Evolutionary conservation across 306 rosid species (phyloP), one percentile per base, ranked within the genome.

Genomic region (Dryas drummondii): DNA sequence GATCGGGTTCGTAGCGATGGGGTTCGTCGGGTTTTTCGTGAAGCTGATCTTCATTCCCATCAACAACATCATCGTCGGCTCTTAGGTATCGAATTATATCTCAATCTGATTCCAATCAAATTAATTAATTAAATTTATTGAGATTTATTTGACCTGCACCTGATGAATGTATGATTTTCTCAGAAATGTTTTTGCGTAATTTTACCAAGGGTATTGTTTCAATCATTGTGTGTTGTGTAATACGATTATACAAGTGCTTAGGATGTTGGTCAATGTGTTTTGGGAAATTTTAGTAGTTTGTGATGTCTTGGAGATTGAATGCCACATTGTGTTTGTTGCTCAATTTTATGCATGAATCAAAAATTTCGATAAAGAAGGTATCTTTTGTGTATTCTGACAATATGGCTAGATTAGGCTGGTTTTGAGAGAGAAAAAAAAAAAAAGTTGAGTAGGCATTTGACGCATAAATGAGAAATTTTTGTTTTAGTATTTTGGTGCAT

Each of bases 31-130:
- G 2, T 85, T 85, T 45, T 82, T 85, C 68, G 89, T 85, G 22
- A 85, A 85, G 84, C 82, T 85, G 60, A 79, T 82, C 74, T 85
- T 85, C 81, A 85, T 85, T 56, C 89, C 89, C 56, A 85, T 85
- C 81, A 85, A 85, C 82, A 85, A 85, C 68, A 85, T 85, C 70
- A 85, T 85, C 51, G 86, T 85, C 8, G 86, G 89, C 61, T 85
- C 89, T 82, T 85, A 82, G 80, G 71, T 85, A 64, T 26, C 19
- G 4, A 9, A n/a, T 61, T 68, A 10, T 4, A 41, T 52, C 15
- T 56, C 55, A 0, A 9, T 27, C 44, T 71, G 60, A 4, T 47
- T 9, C 5, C 40, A 12, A 4, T 57, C 5, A 0, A 58, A 15
- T 10, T 40, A 1, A 16, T 16, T n/a, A 4, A 49, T 32, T 51